Percentiles rank a stretch among this genome's conserved stretches.
Evolutionary conservation across 2,329 filamentous ascomycete species (phyloP).

Genomic region (Trichoderma simmonsii): DNA sequence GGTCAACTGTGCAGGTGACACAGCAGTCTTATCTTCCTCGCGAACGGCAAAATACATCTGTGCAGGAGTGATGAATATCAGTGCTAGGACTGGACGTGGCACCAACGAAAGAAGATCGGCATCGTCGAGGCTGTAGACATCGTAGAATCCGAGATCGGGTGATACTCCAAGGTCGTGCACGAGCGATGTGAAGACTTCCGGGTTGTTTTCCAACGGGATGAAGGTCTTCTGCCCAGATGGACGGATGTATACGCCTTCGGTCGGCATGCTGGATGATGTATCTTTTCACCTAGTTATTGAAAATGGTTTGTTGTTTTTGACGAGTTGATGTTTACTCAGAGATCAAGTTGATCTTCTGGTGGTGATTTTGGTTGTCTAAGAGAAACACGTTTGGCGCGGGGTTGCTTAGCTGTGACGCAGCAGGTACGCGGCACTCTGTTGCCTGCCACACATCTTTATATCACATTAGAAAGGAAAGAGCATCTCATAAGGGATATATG

Average conservation of each 20-base stretch:
- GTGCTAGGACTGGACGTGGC: constrained; percentile 71
- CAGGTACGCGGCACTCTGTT: constrained; percentile 9
- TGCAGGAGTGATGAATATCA: constrained; percentile 75
- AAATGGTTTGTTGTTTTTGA: not conserved
- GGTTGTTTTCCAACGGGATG: constrained; percentile 58
- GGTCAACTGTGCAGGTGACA: constrained; percentile 26
- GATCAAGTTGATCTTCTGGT: not conserved
- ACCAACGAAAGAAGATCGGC: constrained; percentile 67
- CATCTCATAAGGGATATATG: not conserved
- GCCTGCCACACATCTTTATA: not conserved
- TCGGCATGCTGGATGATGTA: constrained; percentile 26
- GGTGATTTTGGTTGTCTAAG: not conserved
- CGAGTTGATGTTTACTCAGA: not conserved
- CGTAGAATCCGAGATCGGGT: constrained; percentile 66
- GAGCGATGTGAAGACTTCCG: constrained; percentile 72
- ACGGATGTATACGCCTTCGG: constrained; percentile 30
- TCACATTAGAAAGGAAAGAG: not conserved
- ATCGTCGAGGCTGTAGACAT: constrained; percentile 79
- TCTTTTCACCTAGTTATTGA: not conserved
- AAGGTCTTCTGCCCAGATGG: constrained; percentile 35
- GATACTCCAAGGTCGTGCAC: constrained; percentile 70
- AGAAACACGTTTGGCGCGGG: constrained; percentile 6
- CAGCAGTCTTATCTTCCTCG: constrained; percentile 26
- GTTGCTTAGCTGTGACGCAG: constrained; percentile 6
- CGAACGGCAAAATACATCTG: constrained; percentile 46